Percentiles rank a stretch among this genome's conserved stretches.
These are phyloP conservation scores for Colletotrichum cordylinicola DNA, from an alignment of 2,329 filamentous ascomycete species.

Conservation along the genomic window DNA sequence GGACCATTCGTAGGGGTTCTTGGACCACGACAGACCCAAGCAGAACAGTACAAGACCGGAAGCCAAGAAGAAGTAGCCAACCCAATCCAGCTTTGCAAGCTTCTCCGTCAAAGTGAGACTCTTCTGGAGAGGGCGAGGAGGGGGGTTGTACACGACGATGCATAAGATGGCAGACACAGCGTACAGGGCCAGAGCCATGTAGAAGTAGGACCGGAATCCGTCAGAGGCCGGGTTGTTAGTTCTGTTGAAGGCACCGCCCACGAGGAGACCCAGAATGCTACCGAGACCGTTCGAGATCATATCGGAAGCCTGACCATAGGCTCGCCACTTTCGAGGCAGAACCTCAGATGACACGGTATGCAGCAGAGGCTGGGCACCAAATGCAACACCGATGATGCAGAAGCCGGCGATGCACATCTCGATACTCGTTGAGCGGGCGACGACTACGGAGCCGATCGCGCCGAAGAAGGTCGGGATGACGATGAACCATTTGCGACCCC, in stretches of 20 bases:
- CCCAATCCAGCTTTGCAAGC: slow-evolving; percentile 41
- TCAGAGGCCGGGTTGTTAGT: slow-evolving; percentile 32
- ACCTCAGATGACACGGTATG: slow-evolving; percentile 45
- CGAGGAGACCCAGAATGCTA: slow-evolving; percentile 44
- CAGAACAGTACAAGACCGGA: slow-evolving; percentile 42
- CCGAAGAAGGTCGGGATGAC: slow-evolving; percentile 38
- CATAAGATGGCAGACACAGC: slow-evolving; percentile 30
- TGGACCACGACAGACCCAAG: slow-evolving; percentile 41
- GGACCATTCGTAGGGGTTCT: slow-evolving; percentile 44
- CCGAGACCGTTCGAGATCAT: slow-evolving; percentile 36
- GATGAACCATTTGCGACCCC: slow-evolving; percentile 48
- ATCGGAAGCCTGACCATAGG: slow-evolving; percentile 38
- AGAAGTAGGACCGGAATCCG: slow-evolving; percentile 42
- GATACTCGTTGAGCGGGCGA: slow-evolving; percentile 38
- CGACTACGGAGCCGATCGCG: slow-evolving; percentile 38
- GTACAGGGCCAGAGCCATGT: slow-evolving; percentile 36
- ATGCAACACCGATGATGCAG: slow-evolving; percentile 38
- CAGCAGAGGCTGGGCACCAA: slow-evolving; percentile 42
- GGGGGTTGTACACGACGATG: slow-evolving; percentile 38
- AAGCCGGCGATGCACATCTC: slow-evolving; percentile 42
- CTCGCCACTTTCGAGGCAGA: slow-evolving; percentile 29
- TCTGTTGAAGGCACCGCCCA: slow-evolving; percentile 39
- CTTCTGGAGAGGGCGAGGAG: slow-evolving; percentile 29
- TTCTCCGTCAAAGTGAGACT: slow-evolving; percentile 34
- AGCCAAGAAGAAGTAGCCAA: slow-evolving; percentile 40